Conservation (phyloP, 139 green algal species). For the Chlorella sp. region DNA sequence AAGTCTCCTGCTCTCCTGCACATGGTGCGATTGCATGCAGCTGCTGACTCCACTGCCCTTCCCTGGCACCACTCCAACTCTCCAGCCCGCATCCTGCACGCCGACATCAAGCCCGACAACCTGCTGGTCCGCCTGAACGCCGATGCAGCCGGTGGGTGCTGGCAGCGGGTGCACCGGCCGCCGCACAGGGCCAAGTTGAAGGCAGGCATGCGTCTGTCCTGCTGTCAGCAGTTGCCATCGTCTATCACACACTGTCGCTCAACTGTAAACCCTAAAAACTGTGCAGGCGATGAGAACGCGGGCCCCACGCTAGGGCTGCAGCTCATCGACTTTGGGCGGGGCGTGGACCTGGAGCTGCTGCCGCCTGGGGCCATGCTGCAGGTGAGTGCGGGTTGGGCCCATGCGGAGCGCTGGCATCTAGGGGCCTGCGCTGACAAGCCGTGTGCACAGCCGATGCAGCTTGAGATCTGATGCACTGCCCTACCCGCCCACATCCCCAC, state of each 20-base stretch:
- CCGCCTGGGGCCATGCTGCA: conserved; percentile 37
- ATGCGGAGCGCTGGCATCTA: not conserved
- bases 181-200: no score
- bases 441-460: no score
- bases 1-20: not conserved
- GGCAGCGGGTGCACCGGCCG: no score
- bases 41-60: no score
- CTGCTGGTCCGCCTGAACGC: conserved; percentile 46
- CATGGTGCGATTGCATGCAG: no score
- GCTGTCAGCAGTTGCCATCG: no score
- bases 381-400: not conserved
- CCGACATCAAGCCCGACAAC: conserved; percentile 63
- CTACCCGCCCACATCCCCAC: not conserved
- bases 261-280: no score
- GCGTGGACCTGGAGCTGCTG: conserved; percentile 59
- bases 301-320: conserved; percentile 23
- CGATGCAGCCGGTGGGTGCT: no score
- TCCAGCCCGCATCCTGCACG: conserved; percentile 43
- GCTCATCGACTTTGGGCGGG: conserved; percentile 62
- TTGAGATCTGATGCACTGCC: not conserved
- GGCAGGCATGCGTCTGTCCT: no score
- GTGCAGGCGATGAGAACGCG: conserved; percentile 15
- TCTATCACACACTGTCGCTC: no score
- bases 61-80: no score
- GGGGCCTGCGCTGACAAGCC: not conserved